These are phyloP conservation scores for Penicillium macrosclerotiorum DNA, from an alignment of 495 filamentous ascomycete genomes.

Conservation along the genomic window DNA sequence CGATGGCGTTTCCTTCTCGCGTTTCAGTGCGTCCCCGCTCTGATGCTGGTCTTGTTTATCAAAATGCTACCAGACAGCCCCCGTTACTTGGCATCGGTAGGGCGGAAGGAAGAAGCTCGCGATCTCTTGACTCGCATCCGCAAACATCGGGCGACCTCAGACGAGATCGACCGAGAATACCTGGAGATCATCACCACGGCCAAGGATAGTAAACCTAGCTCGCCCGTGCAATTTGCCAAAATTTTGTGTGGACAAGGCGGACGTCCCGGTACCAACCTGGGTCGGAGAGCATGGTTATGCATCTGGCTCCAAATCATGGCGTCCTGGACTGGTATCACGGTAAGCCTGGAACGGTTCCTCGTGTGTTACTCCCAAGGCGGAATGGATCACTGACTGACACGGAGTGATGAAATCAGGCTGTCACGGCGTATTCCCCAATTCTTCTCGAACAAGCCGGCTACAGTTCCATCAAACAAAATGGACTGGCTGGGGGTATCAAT, in stretches of 20 bases:
- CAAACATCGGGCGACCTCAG: constrained; percentile 13
- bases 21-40: constrained; percentile 53
- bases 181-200: constrained; percentile 38
- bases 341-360: too few species aligned
- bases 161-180: constrained; percentile 38
- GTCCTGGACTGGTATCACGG: constrained; percentile 51
- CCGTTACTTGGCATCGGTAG: constrained; percentile 41
- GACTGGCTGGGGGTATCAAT: constrained; percentile 53
- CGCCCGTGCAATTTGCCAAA: constrained; percentile 37
- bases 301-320: constrained; percentile 56
- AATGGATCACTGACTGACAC: too few species aligned
- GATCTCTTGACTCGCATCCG: constrained; percentile 33
- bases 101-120: constrained; percentile 37
- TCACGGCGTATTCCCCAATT: constrained; percentile 43
- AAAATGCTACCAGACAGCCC: constrained; percentile 50
- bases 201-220: constrained; percentile 31
- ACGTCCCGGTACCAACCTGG: constrained; percentile 31
- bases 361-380: not conserved
- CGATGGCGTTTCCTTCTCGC: constrained; percentile 57
- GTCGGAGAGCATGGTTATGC: constrained; percentile 47
- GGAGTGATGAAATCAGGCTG: too few species aligned
- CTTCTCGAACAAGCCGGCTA: constrained; percentile 44
- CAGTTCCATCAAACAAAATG: constrained; percentile 44
- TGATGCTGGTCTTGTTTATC: constrained; percentile 48
- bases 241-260: constrained; percentile 34